phyloP scores from a whole-genome alignment of 208 protist species.

The Tritrichomonas musculus region DNA sequence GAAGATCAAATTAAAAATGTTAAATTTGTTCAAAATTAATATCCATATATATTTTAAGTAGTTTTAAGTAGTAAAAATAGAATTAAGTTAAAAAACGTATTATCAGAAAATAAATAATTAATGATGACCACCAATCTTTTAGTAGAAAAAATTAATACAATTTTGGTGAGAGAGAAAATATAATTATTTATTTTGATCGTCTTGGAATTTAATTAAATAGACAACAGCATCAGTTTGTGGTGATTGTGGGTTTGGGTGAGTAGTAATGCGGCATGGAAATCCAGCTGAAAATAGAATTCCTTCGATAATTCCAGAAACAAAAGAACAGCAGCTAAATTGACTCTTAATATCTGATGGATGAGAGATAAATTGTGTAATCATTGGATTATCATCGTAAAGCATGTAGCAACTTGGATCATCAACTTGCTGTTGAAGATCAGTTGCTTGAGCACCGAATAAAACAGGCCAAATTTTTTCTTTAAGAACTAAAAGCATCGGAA shows the following conservation, averaged over 20 bases:
- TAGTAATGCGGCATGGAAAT: not conserved
- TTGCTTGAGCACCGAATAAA: not conserved
- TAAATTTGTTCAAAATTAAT: no score
- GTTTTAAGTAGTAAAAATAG: no score
- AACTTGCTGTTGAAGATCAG: conserved; percentile 28
- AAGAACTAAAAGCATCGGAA: not conserved
- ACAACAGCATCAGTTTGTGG: not conserved
- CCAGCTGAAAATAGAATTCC: conserved; percentile 14
- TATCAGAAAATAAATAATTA: no score
- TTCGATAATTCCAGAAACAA: conserved; percentile 8
- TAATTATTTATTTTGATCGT: not conserved
- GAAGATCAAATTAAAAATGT: not conserved
- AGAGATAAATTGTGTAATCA: not conserved
- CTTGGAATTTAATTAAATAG: conserved; percentile 21
- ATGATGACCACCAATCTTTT: no score
- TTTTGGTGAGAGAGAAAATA: no score
- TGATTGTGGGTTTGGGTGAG: not conserved
- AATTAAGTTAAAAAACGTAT: no score
- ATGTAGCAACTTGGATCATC: conserved; percentile 25
- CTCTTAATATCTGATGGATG: not conserved
- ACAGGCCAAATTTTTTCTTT: conserved; percentile 33
- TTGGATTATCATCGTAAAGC: conserved; percentile 24
- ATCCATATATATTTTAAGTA: no score
- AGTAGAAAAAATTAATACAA: no score
- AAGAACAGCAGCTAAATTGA: not conserved